phyloP scores from a whole-genome alignment of 2,329 filamentous ascomycete genomes.

The Calcarisporium arbuscula region DNA sequence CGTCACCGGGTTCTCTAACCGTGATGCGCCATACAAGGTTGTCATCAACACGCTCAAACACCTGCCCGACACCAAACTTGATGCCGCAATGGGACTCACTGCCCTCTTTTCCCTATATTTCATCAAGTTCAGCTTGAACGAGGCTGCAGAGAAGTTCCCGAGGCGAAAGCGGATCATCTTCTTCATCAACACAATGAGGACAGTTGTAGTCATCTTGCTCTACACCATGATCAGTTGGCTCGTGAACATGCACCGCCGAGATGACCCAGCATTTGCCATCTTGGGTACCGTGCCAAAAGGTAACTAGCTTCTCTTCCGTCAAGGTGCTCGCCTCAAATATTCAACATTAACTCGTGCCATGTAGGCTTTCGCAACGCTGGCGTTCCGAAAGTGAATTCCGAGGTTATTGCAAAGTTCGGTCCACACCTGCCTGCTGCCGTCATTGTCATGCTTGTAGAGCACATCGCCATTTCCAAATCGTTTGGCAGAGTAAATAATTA shows the following conservation, averaged over 20 bases:
- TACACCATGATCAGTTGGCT: constrained; percentile 90
- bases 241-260: constrained; percentile 62
- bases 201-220: constrained; percentile 82
- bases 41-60: constrained; percentile 77
- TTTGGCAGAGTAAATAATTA: constrained; percentile 97
- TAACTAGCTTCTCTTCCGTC: constrained; percentile 10
- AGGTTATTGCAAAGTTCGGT: constrained; percentile 63
- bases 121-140: constrained; percentile 61
- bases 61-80: constrained; percentile 59
- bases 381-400: constrained; percentile 60
- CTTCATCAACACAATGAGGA: constrained; percentile 85
- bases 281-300: constrained; percentile 71
- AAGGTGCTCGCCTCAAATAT: neutral
- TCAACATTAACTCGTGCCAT: neutral
- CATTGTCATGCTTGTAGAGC: constrained; percentile 93
- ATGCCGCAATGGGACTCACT: constrained; percentile 84
- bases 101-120: constrained; percentile 72
- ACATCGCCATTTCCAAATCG: constrained; percentile 95
- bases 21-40: constrained; percentile 73
- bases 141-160: constrained; percentile 62
- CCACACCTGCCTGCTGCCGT: constrained; percentile 75
- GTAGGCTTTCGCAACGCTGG: constrained; percentile 71
- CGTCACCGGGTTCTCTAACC: constrained; percentile 65
- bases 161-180: constrained; percentile 69
- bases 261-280: constrained; percentile 65